Base-by-base conservation (phyloP, 805 yeast genomes). In the Myxozyma lipomycoides region DNA sequence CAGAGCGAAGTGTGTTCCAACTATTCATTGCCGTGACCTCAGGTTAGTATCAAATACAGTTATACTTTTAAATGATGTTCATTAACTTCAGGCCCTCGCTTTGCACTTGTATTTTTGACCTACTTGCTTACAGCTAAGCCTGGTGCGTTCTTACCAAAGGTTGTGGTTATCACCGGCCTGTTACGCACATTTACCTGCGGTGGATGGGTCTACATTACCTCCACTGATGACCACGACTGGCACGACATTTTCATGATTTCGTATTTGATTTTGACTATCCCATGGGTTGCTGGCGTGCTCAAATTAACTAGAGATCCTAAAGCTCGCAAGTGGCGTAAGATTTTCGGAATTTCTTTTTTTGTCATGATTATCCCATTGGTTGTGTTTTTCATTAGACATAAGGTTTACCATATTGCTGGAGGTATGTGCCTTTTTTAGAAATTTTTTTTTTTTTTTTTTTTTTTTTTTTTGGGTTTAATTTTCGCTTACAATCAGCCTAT, bases 141-240 rank as follows among this genome's bases (percentile, higher is more conserved):
- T 30, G 62, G 58, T 56, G 68, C 58, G 72, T 79, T 10, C 64
- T 68, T 55, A 30, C 71, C 76, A 6, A 44, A 53, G 48, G 45
- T 61, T 9, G 60, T 68, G 47, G 61, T 58, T 56, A 73, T 55
- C 76, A 76, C 38, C 53, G 98, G 98, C n/a, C 52, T 86, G 1
- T 47, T 86, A n/a, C 80, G 98, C 68, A 93, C 98, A 0, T 78
- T 93, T 49, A 84, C 96, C 1, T 93, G 98, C 64, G 98, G 98
- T 64, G 98, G 98, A 10, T 93, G 98, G 97, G 95, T 95, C 5
- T 93, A 93, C 65, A 85, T 93, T 56, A 93, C 98, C 1, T 86
- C 96, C 4, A 88, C 97, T 0, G 98, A 93, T 67, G 96, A 93
- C 66, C 98, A 91, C 62, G 96, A 91, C 68, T 82, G 84, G 72